These are phyloP conservation scores for Neurospora tetraspora DNA, from an alignment of 495 filamentous ascomycete species.

Conservation along the genomic window DNA sequence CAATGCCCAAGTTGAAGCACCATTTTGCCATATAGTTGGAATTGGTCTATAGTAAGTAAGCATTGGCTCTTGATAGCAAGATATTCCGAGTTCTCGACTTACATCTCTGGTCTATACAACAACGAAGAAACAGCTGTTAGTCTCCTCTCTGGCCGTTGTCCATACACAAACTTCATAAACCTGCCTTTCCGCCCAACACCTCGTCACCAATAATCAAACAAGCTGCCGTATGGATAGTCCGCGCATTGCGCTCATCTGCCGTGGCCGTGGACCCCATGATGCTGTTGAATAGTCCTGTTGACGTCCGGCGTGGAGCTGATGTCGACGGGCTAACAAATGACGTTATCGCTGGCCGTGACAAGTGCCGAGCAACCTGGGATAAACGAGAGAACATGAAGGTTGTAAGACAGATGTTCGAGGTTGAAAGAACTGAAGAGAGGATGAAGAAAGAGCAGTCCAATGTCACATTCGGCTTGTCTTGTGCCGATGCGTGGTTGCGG, in stretches of 20 bases:
- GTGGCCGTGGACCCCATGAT: slow-evolving; percentile 43
- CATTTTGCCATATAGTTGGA: slow-evolving; percentile 84
- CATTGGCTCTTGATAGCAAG: background rate
- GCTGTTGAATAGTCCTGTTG: background rate
- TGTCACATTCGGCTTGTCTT: too few relatives aligned
- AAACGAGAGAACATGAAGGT: slow-evolving; percentile 62
- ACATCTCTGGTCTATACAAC: slow-evolving; percentile 27
- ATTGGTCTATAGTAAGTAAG: slow-evolving; percentile 55
- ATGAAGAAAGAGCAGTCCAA: background rate
- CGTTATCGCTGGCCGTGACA: slow-evolving; percentile 41
- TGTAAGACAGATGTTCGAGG: background rate
- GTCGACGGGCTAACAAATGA: slow-evolving; percentile 2
- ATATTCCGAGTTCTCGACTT: background rate
- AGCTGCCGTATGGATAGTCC: slow-evolving; percentile 77
- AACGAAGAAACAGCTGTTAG: slow-evolving; percentile 3
- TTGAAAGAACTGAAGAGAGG: background rate
- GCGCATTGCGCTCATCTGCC: slow-evolving; percentile 42
- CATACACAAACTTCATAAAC: slow-evolving; percentile 2
- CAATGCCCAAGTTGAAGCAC: slow-evolving; percentile 84
- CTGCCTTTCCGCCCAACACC: slow-evolving; percentile 89
- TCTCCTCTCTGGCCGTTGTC: background rate
- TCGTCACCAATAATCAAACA: slow-evolving; percentile 96
- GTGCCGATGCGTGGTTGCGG: background rate
- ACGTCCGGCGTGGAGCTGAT: slow-evolving; percentile 6
- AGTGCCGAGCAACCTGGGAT: slow-evolving; percentile 61